Evolutionary conservation across 768 basidiomycete species (phyloP).

Genomic region (Agrocybe pediades): DNA sequence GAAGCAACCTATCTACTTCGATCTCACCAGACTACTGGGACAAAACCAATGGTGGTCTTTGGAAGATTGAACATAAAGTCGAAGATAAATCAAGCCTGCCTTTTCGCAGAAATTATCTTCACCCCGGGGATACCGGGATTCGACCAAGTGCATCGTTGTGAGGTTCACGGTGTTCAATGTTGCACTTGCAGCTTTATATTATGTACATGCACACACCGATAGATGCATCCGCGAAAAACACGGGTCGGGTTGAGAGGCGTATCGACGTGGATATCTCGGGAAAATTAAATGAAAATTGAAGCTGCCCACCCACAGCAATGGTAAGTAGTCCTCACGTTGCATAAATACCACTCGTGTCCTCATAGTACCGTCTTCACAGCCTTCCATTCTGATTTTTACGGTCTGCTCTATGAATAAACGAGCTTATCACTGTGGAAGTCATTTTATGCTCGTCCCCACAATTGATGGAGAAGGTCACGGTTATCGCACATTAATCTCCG

Average conservation of each 20-base stretch:
- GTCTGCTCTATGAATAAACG: background rate
- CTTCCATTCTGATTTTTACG: background rate
- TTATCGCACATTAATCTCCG: background rate
- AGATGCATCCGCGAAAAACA: no score
- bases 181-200: no score
- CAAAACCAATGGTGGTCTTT: background rate
- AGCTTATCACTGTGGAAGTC: background rate
- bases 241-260: background rate
- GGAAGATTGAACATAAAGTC: no score
- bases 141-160: no score
- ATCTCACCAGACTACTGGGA: background rate
- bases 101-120: no score
- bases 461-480: background rate
- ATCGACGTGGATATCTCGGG: background rate
- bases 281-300: background rate
- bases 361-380: background rate
- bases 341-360: no score
- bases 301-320: background rate
- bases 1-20: background rate
- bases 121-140: no score
- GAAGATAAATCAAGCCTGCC: no score
- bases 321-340: background rate
- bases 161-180: no score
- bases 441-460: background rate
- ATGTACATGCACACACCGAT: no score